phyloP scores from a whole-genome alignment of 176 grass and related monocot genomes.

The Cocos nucifera region DNA sequence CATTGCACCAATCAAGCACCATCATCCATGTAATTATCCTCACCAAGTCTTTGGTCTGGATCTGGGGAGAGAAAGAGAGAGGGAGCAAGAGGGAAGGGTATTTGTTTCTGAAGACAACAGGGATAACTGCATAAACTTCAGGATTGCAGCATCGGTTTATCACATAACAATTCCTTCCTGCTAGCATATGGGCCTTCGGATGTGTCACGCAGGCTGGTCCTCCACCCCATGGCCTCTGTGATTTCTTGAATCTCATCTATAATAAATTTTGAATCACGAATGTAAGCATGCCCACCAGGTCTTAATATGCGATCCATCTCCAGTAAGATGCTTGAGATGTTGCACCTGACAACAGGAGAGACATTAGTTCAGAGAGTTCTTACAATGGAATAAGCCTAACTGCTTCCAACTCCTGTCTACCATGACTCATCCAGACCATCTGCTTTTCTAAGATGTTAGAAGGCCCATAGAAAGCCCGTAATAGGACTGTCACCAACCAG shows the following conservation, averaged over 20 bases:
- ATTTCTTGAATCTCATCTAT: slow-evolving; percentile 35
- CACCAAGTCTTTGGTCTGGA: too few relatives aligned
- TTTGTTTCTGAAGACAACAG: background rate
- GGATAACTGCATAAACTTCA: background rate
- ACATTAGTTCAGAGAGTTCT: background rate
- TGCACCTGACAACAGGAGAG: slow-evolving; percentile 21
- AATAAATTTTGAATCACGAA: slow-evolving; percentile 28
- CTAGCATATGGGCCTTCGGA: slow-evolving; percentile 27
- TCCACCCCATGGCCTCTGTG: slow-evolving; percentile 28
- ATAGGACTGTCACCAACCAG: too few relatives aligned
- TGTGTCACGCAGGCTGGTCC: slow-evolving; percentile 19
- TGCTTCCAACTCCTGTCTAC: background rate
- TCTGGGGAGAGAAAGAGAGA: too few relatives aligned
- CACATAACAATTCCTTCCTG: slow-evolving; percentile 27
- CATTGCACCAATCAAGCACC: too few relatives aligned
- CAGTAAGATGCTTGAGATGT: slow-evolving; percentile 22
- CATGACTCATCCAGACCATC: background rate
- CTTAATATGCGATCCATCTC: slow-evolving; percentile 39
- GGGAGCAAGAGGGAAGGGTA: too few relatives aligned
- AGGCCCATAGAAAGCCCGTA: too few relatives aligned
- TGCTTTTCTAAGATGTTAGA: background rate
- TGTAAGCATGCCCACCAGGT: slow-evolving; percentile 30
- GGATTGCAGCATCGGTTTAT: slow-evolving; percentile 19
- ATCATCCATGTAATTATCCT: too few relatives aligned
- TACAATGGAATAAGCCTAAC: background rate